Evolutionary conservation across 2,329 filamentous ascomycete species (phyloP), one percentile per base, ranked within the genome.

Genomic region (Fusarium staphyleae): DNA sequence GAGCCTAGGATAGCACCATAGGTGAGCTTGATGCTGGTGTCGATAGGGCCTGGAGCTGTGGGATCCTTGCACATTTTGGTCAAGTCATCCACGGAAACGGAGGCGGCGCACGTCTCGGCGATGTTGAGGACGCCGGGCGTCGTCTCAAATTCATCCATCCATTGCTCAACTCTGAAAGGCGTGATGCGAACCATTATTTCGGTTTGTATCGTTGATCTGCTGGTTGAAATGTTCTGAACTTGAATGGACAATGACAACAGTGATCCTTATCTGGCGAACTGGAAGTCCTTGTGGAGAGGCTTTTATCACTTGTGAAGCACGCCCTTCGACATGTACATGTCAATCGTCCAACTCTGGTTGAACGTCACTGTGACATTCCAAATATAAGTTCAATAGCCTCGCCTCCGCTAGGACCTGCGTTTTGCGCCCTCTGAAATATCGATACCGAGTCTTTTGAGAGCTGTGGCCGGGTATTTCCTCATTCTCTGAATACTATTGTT

Each of bases 61-160:
- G 82, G 80, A 62, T 86, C 81, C 36, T 83, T 81, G 52, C 77
- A 86, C 19, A 93, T 72, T 0, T 73, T 72, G 9, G 80, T 74
- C 3, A 93, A 78, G 40, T 92, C 83, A 18, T 88, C 80, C 52
- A 93, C 75, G 0, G 89, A 92, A 16, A 93, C 78, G 3, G 88
- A 91, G 3, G 87, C 85, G 49, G 85, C 88, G 68, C 90, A 93
- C 1, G 90, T 93, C 72, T 93, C 90, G 51, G 89, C 88, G 41
- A 93, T 82, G 71, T 96, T 93, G 70, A 87, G 69, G 2, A 82
- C 79, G 5, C 77, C 78, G 0, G 81, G 80, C 3, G 79, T 84
- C 8, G 65, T 77, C 68, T 87, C 82, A 59, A 85, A 84, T 48
- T 76, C 73, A 71, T 86, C 81, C 83, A 87, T 87, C 85, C 85